Evolutionary conservation across 352 stramenopile genomes (phyloP).

Genomic region (Phytophthora hibernalis): DNA sequence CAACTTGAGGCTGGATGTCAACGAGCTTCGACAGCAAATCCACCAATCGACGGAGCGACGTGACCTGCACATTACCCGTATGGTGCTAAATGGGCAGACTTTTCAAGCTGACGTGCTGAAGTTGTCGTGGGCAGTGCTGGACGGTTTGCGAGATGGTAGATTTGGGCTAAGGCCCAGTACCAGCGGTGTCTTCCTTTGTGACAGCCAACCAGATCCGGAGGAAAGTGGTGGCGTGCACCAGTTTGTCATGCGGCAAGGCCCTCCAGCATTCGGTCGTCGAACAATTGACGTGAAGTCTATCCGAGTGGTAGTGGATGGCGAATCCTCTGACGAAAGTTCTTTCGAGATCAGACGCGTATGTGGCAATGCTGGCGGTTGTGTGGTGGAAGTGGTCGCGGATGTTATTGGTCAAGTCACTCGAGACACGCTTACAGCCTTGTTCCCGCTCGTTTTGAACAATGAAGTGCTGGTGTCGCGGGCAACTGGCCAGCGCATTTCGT

Average conservation of each 20-base stretch:
- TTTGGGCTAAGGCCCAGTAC: constrained; percentile 17
- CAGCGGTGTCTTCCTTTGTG: constrained; percentile 25
- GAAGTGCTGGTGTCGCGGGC: constrained; percentile 11
- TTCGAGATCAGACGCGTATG: constrained; percentile 15
- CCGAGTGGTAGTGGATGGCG: constrained; percentile 21
- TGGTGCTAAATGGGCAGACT: constrained; percentile 15
- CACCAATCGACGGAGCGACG: constrained; percentile 21
- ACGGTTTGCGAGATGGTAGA: constrained; percentile 10
- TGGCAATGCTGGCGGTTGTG: constrained; percentile 13
- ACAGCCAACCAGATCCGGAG: constrained; percentile 11
- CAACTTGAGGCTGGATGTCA: constrained; percentile 45
- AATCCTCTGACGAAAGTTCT: constrained; percentile 5
- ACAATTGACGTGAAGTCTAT: constrained; percentile 28
- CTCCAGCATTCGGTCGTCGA: constrained; percentile 29
- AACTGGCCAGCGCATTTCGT: constrained; percentile 14
- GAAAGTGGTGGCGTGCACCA: constrained; percentile 24
- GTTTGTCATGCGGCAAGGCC: constrained; percentile 43
- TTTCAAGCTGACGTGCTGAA: constrained; percentile 34
- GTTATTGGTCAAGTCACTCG: constrained; percentile 8
- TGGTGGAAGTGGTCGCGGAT: constrained; percentile 23
- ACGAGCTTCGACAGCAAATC: constrained; percentile 38
- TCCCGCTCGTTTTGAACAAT: constrained; percentile 18
- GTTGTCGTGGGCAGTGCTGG: constrained; percentile 25
- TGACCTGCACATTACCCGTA: constrained; percentile 17
- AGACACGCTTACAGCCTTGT: constrained; percentile 11